Conservation (phyloP, 2,329 filamentous ascomycete species). For the Periglandula ipomoeae region DNA sequence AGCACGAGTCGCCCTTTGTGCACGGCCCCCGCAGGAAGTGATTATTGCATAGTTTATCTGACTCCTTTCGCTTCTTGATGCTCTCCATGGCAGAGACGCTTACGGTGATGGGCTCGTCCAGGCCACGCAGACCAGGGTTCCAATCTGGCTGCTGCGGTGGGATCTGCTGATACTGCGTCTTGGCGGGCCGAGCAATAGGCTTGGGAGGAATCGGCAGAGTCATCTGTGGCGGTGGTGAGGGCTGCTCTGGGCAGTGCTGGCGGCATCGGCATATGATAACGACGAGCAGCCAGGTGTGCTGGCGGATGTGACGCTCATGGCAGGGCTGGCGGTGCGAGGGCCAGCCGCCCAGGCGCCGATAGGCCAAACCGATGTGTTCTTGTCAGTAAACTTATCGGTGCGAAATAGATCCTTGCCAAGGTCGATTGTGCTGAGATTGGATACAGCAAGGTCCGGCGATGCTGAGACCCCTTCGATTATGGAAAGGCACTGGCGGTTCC, state of each 20-base stretch:
- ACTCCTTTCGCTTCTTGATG: constrained; percentile 46
- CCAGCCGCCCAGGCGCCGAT: constrained; percentile 11
- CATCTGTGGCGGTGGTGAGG: constrained; percentile 29
- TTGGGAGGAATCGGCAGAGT: constrained; percentile 30
- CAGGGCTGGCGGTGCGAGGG: constrained; percentile 10
- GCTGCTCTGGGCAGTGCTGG: constrained; percentile 28
- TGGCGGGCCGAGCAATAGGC: constrained; percentile 6
- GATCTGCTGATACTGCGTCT: constrained; percentile 15
- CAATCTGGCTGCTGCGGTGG: constrained; percentile 29
- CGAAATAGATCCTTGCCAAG: constrained; percentile 43
- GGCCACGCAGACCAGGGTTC: constrained; percentile 44
- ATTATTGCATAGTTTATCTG: constrained; percentile 52
- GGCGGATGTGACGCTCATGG: constrained; percentile 9
- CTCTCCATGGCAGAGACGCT: constrained; percentile 38
- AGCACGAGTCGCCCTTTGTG: constrained; percentile 42
- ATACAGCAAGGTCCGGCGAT: constrained; percentile 38
- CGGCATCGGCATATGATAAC: constrained; percentile 30
- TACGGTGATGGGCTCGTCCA: constrained; percentile 42
- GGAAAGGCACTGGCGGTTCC: constrained; percentile 34
- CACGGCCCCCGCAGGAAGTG: constrained; percentile 51
- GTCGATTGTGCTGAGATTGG: constrained; percentile 36
- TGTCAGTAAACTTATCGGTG: constrained; percentile 38
- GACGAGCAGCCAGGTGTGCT: constrained; percentile 7
- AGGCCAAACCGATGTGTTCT: constrained; percentile 1
- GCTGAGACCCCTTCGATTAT: constrained; percentile 46